Base-by-base conservation (phyloP, 2,329 filamentous ascomycete species). In the Tetracladium maxilliforme region DNA sequence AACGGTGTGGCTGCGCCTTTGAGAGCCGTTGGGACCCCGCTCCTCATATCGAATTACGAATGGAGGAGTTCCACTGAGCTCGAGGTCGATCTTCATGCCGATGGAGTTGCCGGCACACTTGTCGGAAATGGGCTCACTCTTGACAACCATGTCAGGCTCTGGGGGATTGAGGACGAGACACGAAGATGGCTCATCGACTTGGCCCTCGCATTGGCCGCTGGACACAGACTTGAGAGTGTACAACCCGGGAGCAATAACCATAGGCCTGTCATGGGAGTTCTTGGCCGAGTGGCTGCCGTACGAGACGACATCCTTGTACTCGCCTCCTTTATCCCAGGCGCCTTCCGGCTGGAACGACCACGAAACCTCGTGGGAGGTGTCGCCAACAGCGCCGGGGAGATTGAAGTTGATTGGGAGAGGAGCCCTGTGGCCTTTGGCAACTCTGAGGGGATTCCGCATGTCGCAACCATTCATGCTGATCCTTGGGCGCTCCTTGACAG, bases 101-200 rank as follows among this genome's bases (percentile, higher is more conserved):
- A 98, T 81, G 1, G 90, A 83, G 42, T 84, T 93, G 23, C 86
- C 84, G 18, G 86, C 87, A 47, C 90, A 98, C 45, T 92, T 92
- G 49, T 98, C 90, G 26, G 82, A 79, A 21, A 98, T 84, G 33
- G 84, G 76, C 38, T 92, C 79, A 6, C 72, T 64, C 16, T 65
- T 66, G 24, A 98, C 58, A 5, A 69, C 61, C 30, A 98, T 49
- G 28, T 76, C 70, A 7, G 90, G 90, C 50, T 93, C 76, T 1
- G 90, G 75, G 5, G 90, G 90, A 36, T 95, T 98, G 36, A 92
- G 64, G 27, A 98, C 58, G 30, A 93, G 61, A 47, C 87, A 95
- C n/a, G 86, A 90, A 3, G 87, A 81, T 15, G 90, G 90, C 47
- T 98, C 90, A 35, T 87, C 65, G 5, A 98, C 73, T 38, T 95